Base-by-base conservation (phyloP, 73 alveolate species). In the Strombidium stylifer region DNA sequence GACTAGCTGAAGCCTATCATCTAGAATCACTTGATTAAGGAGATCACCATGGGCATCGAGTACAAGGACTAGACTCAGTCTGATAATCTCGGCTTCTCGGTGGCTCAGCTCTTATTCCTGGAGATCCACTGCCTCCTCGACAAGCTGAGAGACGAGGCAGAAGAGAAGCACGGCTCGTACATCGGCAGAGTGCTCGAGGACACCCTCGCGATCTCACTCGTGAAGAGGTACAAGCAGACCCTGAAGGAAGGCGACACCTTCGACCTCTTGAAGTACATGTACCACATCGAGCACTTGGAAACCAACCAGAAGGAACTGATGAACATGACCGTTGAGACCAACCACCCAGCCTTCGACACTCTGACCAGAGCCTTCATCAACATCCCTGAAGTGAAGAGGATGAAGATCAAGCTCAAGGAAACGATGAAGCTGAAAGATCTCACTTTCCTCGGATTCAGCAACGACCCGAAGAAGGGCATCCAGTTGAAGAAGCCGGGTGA, bases 331-430 rank as follows among this genome's bases (percentile, higher is more conserved):
- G 35, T 57, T 18, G 71, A 57, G 18, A 32, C 71, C n/a, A 57
- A 57, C 41, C 71, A 57, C 19, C 35, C 28, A 32, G 71, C 71
- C 23, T 57, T 18, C 35, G 71, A 57, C 12, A 21, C 31, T 1
- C 28, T 32, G 41, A 18, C 35, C 24, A n/a, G 28, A 35, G 55
- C 55, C 4, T 20, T 32, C 11, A 32, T 15, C 41, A 15, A 47
- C 1, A 35, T 57, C 55, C 28, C 28, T 20, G 3, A 57, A 35
- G 55, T 21, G 2, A 40, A 57, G 20, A 34, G 39, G 24, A 24
- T 57, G 3, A 57, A 21, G 12, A 7, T 57, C 23, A 27, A 10
- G 44, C 35, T 57, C 37, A 57, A 35, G 10, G 71, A 57, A 15
- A 57, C 36, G 12, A 57, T 50, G 36, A 7, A 57, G 35, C 53